Evolutionary conservation across 2,329 filamentous ascomycete genomes (phyloP), one percentile per base, ranked within the genome.

Genomic region (Aureobasidium namibiae): DNA sequence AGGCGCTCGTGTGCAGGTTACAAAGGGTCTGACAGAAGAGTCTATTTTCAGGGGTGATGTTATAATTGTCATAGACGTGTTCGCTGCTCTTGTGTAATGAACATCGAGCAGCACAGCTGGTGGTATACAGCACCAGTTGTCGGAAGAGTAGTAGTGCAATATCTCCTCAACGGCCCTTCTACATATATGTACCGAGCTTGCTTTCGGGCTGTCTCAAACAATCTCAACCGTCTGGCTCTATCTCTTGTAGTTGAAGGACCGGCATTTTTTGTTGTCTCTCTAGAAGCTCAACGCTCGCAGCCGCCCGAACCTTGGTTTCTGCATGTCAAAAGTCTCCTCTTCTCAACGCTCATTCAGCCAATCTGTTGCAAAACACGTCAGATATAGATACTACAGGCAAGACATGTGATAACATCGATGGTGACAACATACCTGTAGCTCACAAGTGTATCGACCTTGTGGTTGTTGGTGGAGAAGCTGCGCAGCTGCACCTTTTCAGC

Each of bases 401-500:
- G 33, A 54, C 54, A 44, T 61, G 38, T 31, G 24, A 21, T 21
- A 18, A 29, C 34, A 13, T 1, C 24, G 29, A 33, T 34, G 21
- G 45, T 5, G 18, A 9, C 14, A 23, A 13, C 69, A 60, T 64
- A 76, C 68, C 90, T 84, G 74, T 99, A 99, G 77, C 91, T 96
- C 59, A 99, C 94, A 64, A 97, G 76, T 0, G 94, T 99, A 70
- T 96, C 94, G 26, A 99, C 92, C 24, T 89, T 84, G 73, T 99
- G 94, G 68, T 87, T 96, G 65, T 87, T 91, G 16, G 94, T 99
- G 74, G 92, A 96, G 77, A 97, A 99, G 65, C 92, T 95, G 62
- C 94, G 83, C 69, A 99, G 77, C 76, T 96, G 92, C 31, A 99
- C 94, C 70, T 94, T 91, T 78, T 99, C 94, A 42, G 90, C 92